These are phyloP conservation scores for Choiromyces venosus DNA, from an alignment of 495 filamentous ascomycete species.

Conservation along the genomic window DNA sequence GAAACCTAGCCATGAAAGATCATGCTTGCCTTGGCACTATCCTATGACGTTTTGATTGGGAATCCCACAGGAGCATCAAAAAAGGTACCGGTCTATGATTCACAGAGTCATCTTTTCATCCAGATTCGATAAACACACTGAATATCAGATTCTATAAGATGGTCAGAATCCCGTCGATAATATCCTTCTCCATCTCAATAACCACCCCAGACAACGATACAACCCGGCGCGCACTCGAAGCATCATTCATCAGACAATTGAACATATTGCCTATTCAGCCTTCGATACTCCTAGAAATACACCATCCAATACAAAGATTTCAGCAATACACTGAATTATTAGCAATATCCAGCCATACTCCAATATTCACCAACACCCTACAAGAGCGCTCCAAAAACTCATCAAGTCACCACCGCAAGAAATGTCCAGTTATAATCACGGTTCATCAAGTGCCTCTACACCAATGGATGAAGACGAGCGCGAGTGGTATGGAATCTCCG, in stretches of 20 bases:
- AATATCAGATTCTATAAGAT: neutral
- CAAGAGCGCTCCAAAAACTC: neutral
- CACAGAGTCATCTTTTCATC: neutral
- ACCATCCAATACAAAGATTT: neutral
- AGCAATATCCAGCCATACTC: neutral
- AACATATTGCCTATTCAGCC: neutral
- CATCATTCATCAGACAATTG: neutral
- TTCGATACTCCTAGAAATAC: neutral
- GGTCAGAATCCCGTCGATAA: neutral
- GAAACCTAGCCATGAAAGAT: neutral
- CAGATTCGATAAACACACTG: neutral
- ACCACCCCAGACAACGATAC: neutral
- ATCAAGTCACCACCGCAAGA: neutral
- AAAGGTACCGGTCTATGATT: neutral
- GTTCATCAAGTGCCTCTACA: conserved; percentile 16
- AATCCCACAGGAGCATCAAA: neutral
- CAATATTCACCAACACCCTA: neutral
- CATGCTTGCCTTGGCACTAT: neutral
- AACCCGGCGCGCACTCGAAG: neutral
- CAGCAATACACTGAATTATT: neutral
- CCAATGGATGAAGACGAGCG: conserved; percentile 44
- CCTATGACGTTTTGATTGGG: neutral
- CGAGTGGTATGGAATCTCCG: conserved; percentile 39
- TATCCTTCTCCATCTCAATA: neutral
- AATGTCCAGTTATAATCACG: conserved; percentile 15